phyloP scores from a whole-genome alignment of 768 basidiomycete genomes.

The Mycena polygramma region DNA sequence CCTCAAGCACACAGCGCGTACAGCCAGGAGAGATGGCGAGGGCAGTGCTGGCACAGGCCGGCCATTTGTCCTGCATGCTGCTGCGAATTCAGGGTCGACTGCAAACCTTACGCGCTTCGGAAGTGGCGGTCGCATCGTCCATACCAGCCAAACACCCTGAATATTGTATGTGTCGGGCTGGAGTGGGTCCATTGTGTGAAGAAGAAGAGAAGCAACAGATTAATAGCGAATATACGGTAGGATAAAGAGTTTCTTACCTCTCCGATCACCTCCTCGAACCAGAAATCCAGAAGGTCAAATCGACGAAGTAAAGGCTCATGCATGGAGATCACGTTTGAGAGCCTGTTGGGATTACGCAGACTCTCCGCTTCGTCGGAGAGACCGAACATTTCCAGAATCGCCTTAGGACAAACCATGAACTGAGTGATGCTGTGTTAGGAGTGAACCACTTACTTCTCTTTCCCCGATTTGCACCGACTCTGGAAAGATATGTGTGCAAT shows the following conservation, averaged over 20 bases:
- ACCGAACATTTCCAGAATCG: no score
- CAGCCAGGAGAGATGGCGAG: slow-evolving; percentile 30
- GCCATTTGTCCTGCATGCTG: slow-evolving; percentile 6
- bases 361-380: no score
- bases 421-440: no score
- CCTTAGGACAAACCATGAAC: no score
- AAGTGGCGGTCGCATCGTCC: slow-evolving; percentile 5
- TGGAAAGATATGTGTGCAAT: no score
- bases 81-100: slow-evolving; percentile 22
- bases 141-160: background rate
- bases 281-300: slow-evolving; percentile 2
- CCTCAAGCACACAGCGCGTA: slow-evolving; percentile 40
- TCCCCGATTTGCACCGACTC: no score
- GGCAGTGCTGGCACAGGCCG: slow-evolving; percentile 29
- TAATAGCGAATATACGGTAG: background rate
- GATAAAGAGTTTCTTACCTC: background rate
- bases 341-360: no score
- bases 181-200: background rate
- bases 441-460: no score
- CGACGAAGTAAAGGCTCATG: background rate
- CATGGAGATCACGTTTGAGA: no score
- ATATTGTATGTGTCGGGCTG: slow-evolving; percentile 9
- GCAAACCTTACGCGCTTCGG: slow-evolving; percentile 29
- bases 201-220: background rate
- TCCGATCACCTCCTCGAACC: slow-evolving; percentile 19